phyloP scores from a whole-genome alignment of 805 yeast species.

The Yamadazyma takamatsuzukensis region DNA sequence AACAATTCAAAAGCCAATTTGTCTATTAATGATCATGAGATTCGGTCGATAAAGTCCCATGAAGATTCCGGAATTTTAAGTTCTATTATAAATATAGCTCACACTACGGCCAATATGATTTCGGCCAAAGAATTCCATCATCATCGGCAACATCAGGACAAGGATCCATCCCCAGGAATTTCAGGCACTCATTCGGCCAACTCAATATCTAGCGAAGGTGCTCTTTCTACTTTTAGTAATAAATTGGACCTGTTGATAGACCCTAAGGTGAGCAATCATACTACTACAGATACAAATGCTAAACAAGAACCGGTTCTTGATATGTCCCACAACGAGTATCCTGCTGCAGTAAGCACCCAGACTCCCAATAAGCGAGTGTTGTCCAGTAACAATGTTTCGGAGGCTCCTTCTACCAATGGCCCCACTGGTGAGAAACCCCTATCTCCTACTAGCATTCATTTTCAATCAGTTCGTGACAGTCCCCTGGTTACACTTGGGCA shows the following conservation, averaged over 20 bases:
- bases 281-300: background rate
- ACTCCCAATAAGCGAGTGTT: background rate
- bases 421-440: background rate
- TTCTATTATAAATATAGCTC: constrained; percentile 45
- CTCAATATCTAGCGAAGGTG: too few relatives aligned
- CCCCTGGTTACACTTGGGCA: constrained; percentile 47
- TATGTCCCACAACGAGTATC: constrained; percentile 1
- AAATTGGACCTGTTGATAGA: constrained; percentile 11
- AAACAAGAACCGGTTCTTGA: constrained; percentile 2
- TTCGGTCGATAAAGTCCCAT: constrained; percentile 4
- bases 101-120: constrained; percentile 37
- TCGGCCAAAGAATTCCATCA: constrained; percentile 4
- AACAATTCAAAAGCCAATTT: too few relatives aligned
- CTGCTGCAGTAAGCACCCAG: background rate
- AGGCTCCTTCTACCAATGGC: too few relatives aligned
- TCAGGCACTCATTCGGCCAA: too few relatives aligned
- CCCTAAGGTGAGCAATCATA: background rate
- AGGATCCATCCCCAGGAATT: too few relatives aligned
- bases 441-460: constrained; percentile 31
- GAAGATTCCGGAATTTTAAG: constrained; percentile 34
- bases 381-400: too few relatives aligned
- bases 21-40: constrained; percentile 5
- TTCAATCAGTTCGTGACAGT: constrained; percentile 45
- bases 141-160: background rate
- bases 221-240: constrained; percentile 13